Evolutionary conservation across 2,329 filamentous ascomycete species (phyloP).

Genomic region (Fusarium succisae): DNA sequence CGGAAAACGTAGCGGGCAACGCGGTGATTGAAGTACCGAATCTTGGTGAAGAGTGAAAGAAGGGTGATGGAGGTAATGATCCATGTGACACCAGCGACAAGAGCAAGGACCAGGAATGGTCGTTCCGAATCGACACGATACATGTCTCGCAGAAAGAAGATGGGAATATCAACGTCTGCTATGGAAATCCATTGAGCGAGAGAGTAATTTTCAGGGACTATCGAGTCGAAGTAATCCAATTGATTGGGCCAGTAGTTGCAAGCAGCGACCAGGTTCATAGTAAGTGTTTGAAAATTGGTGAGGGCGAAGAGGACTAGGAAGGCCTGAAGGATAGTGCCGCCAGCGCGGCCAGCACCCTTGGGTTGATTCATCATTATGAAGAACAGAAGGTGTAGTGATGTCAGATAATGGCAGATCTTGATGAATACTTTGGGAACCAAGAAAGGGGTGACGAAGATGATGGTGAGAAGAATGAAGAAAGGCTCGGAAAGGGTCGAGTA

Average conservation of each 20-base stretch:
- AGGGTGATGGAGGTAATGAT: constrained; percentile 21
- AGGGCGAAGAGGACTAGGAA: constrained; percentile 35
- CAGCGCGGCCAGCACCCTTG: not conserved
- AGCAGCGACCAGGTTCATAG: constrained; percentile 26
- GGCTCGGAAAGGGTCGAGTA: not conserved
- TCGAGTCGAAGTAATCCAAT: too few species aligned
- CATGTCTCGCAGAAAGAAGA: too few species aligned
- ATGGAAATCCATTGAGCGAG: too few species aligned
- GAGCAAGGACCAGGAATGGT: constrained; percentile 34
- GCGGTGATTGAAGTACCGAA: not conserved
- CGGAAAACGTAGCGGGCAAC: constrained; percentile 39
- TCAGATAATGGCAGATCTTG: not conserved
- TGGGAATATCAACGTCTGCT: too few species aligned
- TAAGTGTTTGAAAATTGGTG: constrained; percentile 34
- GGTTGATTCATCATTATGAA: constrained; percentile 10
- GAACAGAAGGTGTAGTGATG: not conserved
- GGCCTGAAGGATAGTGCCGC: constrained; percentile 16
- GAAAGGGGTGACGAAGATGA: not conserved
- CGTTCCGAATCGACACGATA: not conserved
- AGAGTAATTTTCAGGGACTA: too few species aligned
- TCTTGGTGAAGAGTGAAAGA: constrained; percentile 8
- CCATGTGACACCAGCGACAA: constrained; percentile 20
- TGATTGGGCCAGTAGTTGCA: not conserved
- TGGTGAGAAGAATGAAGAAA: constrained; percentile 8
- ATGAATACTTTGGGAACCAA: not conserved